These are phyloP conservation scores for Kluyveromyces nonfermentans DNA, from an alignment of 805 yeast species.

Conservation along the genomic window DNA sequence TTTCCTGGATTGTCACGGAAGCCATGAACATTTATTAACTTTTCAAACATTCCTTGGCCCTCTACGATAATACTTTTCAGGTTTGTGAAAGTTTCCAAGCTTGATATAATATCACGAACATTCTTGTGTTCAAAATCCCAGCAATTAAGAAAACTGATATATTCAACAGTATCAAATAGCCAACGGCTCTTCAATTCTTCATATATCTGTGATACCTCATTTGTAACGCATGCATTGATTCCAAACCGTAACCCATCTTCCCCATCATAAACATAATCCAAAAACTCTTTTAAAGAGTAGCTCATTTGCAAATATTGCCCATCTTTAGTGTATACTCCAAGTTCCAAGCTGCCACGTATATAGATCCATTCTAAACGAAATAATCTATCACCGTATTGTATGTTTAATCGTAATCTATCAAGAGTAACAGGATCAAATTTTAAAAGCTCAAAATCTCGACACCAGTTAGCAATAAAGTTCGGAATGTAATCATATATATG, in stretches of 20 bases:
- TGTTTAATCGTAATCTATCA: slow-evolving; percentile 23
- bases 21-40: slow-evolving; percentile 24
- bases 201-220: not conserved
- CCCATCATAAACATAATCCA: not conserved
- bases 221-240: not conserved
- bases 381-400: slow-evolving; percentile 15
- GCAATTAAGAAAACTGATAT: slow-evolving; percentile 1
- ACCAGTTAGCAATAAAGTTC: slow-evolving; percentile 17
- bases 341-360: slow-evolving; percentile 11
- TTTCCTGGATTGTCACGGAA: slow-evolving; percentile 23
- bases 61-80: slow-evolving; percentile 12
- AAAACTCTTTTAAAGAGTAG: slow-evolving; percentile 21
- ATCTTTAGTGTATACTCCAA: slow-evolving; percentile 17
- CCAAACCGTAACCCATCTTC: not conserved
- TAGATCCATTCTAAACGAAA: slow-evolving; percentile 20
- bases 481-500: slow-evolving; percentile 20
- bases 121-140: slow-evolving; percentile 4
- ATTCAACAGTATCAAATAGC: slow-evolving; percentile 2
- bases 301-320: slow-evolving; percentile 21
- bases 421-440: slow-evolving; percentile 23
- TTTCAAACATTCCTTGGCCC: slow-evolving; percentile 16
- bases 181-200: not conserved
- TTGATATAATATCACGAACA: slow-evolving; percentile 8
- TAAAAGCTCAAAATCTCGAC: slow-evolving; percentile 18
- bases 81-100: slow-evolving; percentile 17